Conservation (phyloP, 768 basidiomycete genomes). For the Cystobasidium ongulense region DNA sequence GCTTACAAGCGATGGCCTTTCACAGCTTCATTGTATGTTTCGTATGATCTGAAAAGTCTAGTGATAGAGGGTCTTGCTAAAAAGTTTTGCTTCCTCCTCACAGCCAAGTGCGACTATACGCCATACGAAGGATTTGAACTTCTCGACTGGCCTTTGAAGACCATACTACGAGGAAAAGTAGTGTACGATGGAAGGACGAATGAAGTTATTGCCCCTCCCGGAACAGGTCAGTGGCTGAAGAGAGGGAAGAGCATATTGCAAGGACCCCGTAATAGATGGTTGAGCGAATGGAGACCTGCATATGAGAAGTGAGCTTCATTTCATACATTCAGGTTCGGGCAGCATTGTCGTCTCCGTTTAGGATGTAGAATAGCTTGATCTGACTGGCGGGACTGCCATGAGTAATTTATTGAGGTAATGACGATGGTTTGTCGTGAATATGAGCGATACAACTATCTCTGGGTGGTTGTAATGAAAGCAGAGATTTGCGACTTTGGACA, state of each 20-base stretch:
- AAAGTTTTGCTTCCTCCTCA: background rate
- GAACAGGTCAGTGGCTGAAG: slow-evolving; percentile 34
- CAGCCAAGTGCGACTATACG: slow-evolving; percentile 44
- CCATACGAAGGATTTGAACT: slow-evolving; percentile 46
- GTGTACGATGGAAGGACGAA: slow-evolving; percentile 34
- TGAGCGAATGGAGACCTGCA: slow-evolving; percentile 35
- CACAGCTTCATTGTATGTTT: background rate
- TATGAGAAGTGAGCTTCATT: no score
- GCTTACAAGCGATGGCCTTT: background rate
- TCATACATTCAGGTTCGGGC: no score
- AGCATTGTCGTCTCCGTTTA: no score
- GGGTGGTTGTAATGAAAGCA: no score
- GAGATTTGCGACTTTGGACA: background rate
- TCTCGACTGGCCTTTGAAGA: slow-evolving; percentile 45
- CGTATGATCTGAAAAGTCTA: no score
- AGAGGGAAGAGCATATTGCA: slow-evolving; percentile 32
- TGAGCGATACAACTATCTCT: background rate
- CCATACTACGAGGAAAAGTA: slow-evolving; percentile 37
- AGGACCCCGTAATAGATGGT: slow-evolving; percentile 33
- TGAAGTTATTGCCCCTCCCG: slow-evolving; percentile 8
- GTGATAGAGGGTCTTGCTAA: background rate
- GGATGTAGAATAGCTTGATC: no score
- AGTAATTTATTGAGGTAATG: no score
- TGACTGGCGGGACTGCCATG: no score
- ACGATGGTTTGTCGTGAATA: no score